Percentiles rank a stretch among this genome's conserved stretches.
phyloP scores from a whole-genome alignment of 164 flowering plant genomes.

The Sedum album region DNA sequence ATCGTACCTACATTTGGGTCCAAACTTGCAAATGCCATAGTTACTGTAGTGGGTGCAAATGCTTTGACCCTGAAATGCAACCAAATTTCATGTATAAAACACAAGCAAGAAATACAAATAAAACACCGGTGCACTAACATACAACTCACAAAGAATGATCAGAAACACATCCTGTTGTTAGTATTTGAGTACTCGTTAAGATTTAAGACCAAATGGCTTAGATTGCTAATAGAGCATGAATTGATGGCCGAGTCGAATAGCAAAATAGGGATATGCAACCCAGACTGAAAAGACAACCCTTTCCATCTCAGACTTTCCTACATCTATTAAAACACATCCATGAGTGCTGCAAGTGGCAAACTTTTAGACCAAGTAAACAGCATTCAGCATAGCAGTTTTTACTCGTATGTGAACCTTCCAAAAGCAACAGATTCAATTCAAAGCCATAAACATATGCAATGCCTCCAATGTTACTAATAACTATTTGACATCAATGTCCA shows the following conservation, averaged over 20 bases:
- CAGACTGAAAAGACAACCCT: no score
- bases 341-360: no score
- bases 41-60: slow-evolving; percentile 56
- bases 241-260: neutral
- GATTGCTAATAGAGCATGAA: neutral
- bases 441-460: neutral
- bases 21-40: slow-evolving; percentile 78
- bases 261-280: neutral
- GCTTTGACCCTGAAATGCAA: slow-evolving; percentile 44
- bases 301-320: no score
- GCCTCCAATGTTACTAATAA: neutral
- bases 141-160: neutral
- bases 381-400: no score
- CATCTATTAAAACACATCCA: neutral
- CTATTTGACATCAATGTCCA: neutral
- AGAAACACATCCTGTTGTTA: neutral
- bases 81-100: neutral
- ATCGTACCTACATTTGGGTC: slow-evolving; percentile 70
- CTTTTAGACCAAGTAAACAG: no score
- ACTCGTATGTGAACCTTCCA: no score
- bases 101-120: neutral
- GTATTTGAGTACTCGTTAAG: neutral
- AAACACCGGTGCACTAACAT: neutral
- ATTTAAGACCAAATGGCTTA: neutral
- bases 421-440: neutral